Percentiles rank a stretch among this genome's conserved stretches.
These are phyloP conservation scores for Eremothecium sinecaudum DNA, from an alignment of 1,139 yeast genomes.

Conservation along the genomic window DNA sequence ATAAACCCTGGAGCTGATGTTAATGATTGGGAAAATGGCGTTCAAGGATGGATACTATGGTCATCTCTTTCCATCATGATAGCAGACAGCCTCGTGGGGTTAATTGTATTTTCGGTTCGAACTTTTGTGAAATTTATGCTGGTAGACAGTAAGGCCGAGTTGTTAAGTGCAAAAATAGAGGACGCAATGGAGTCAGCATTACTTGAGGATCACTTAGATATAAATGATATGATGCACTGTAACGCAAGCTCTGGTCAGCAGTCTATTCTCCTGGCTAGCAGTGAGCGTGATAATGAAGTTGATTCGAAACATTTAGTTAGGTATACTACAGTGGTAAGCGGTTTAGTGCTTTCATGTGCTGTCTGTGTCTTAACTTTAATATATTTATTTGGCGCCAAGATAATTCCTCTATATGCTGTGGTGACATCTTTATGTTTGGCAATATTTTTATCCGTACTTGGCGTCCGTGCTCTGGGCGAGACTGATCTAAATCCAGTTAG, in stretches of 20 bases:
- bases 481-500: slow-evolving; percentile 95
- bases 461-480: slow-evolving; percentile 90
- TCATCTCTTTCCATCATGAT: slow-evolving; percentile 88
- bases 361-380: slow-evolving; percentile 58
- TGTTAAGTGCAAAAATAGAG: slow-evolving; percentile 21
- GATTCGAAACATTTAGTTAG: slow-evolving; percentile 46
- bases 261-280: slow-evolving; percentile 20
- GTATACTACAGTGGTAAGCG: slow-evolving; percentile 42
- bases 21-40: slow-evolving; percentile 87
- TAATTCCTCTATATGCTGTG: slow-evolving; percentile 65
- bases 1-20: slow-evolving; percentile 65
- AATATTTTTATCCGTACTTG: slow-evolving; percentile 67
- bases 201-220: slow-evolving; percentile 26
- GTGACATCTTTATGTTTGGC: slow-evolving; percentile 65
- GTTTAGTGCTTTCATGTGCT: slow-evolving; percentile 55
- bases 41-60: slow-evolving; percentile 98
- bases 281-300: slow-evolving; percentile 32
- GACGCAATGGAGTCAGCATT: slow-evolving; percentile 29
- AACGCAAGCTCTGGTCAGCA: slow-evolving; percentile 8
- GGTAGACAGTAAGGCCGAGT: slow-evolving; percentile 19
- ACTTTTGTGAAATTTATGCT: slow-evolving; percentile 33
- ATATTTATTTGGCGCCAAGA: slow-evolving; percentile 50
- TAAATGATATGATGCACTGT: slow-evolving; percentile 17
- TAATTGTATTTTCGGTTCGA: slow-evolving; percentile 50
- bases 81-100: slow-evolving; percentile 79